Base-by-base conservation (phyloP, 331 rosid genomes). In the Acacia pycnantha region DNA sequence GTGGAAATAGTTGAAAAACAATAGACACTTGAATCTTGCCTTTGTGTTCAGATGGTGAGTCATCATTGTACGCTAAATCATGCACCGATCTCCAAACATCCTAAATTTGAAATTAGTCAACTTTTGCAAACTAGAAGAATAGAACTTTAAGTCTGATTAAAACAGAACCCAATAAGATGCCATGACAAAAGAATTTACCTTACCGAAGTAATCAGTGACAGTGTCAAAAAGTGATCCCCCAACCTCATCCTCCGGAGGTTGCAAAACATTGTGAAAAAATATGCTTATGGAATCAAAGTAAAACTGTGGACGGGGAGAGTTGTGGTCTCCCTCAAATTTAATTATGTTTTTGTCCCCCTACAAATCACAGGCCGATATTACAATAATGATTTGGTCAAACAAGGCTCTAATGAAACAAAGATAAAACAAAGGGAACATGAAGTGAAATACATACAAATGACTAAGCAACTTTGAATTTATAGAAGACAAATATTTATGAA, bases 321-420 rank as follows among this genome's bases (percentile, higher is more conserved):
- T 96, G 93, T 96, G 99, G 84, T 96, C 99, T 73, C 99, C 99
- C 70, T 96, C 99, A 72, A 96, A 96, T 90, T 92, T 94, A 81
- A 94, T 90, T 65, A 94, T 84, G 85, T 87, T 96, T 87, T 90
- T 94, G 85, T 96, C 98, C 75, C 99, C 99, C 99, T 83, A 90
- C 90, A 96, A 85, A 86, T 76, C 84, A 69, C 26, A 44, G 47
- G 84, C 76, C 74, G 58, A 33, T 66, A 61, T 70, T 64, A 48
- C 4, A n/a, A 2, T 69, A 4, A 47, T 50, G 44, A 76, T 56
- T 51, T 53, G 75, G 56, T 61, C 40, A 35, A 48, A 68, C 44
- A 48, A 46, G 41, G 70, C 35, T 24, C 24, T 43, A 84, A 74
- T 67, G 8, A 71, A 48, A 3, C 11, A 40, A 66, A 43, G 69